phyloP scores from a whole-genome alignment of 2,329 filamentous ascomycete species.

The Pyrenophora seminiperda region DNA sequence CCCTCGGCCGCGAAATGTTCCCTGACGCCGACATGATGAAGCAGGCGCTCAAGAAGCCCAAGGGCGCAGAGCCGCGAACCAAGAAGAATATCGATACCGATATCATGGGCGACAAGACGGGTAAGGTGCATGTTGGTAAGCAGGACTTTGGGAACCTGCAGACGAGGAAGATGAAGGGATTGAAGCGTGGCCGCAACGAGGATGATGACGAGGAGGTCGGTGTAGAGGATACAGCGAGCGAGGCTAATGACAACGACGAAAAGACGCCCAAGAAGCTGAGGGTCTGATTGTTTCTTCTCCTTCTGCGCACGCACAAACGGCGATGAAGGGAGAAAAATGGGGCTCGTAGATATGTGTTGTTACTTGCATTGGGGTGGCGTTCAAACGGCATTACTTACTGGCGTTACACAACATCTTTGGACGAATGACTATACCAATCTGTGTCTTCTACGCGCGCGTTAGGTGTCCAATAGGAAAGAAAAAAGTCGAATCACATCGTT shows the following conservation, averaged over 20 bases:
- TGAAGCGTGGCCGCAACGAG: constrained; percentile 74
- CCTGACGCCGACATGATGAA: constrained; percentile 81
- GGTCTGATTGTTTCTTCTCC: constrained; percentile 14
- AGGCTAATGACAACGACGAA: constrained; percentile 22
- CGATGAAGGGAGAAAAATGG: neutral
- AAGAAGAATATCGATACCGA: constrained; percentile 98
- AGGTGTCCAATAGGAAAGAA: neutral
- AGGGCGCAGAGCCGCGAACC: constrained; percentile 71
- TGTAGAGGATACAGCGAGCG: constrained; percentile 29
- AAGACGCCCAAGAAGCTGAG: constrained; percentile 36
- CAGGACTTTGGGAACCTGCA: constrained; percentile 88
- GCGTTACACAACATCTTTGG: too few relatives aligned
- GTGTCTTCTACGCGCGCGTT: too few relatives aligned
- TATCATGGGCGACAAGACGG: constrained; percentile 93
- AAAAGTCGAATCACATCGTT: too few relatives aligned
- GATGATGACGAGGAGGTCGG: constrained; percentile 41
- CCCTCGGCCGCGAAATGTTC: constrained; percentile 78
- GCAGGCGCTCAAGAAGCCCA: constrained; percentile 86
- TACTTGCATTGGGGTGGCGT: neutral
- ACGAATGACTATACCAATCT: neutral
- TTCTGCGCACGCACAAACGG: too few relatives aligned
- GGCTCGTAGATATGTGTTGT: neutral
- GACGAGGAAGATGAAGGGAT: constrained; percentile 98
- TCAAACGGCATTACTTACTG: too few relatives aligned
- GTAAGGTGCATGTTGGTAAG: constrained; percentile 86